A percentile compares a stretch with the other conserved stretches of the same genome.
Conservation (phyloP, 2,329 filamentous ascomycete species). For the Hansfordia pulvinata region DNA sequence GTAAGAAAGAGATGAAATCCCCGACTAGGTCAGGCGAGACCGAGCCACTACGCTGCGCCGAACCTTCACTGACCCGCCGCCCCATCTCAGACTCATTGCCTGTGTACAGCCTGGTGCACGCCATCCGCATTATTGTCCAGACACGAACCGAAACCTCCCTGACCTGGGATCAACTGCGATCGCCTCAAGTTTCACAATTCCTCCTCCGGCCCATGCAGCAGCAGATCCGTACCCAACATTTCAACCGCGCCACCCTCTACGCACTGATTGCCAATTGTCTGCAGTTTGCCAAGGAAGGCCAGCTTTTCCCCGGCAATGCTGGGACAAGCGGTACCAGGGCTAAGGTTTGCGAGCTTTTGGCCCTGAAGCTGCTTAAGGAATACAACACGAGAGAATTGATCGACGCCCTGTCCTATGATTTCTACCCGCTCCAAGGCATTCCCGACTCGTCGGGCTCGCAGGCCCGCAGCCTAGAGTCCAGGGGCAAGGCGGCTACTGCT, state of each 20-base stretch:
- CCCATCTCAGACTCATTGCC: slow-evolving; percentile 59
- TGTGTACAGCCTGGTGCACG: slow-evolving; percentile 81
- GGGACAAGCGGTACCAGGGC: slow-evolving; percentile 75
- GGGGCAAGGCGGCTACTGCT: slow-evolving; percentile 41
- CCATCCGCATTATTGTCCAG: slow-evolving; percentile 73
- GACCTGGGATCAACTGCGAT: slow-evolving; percentile 87
- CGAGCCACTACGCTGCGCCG: not conserved
- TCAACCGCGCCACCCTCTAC: slow-evolving; percentile 76
- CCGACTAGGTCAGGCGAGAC: not conserved
- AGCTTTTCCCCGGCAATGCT: slow-evolving; percentile 69
- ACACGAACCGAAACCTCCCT: slow-evolving; percentile 82
- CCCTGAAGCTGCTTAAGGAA: slow-evolving; percentile 80
- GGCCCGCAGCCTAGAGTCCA: slow-evolving; percentile 19
- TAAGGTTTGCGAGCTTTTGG: slow-evolving; percentile 79
- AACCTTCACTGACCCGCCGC: not conserved
- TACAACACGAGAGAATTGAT: slow-evolving; percentile 83
- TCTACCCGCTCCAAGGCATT: slow-evolving; percentile 79
- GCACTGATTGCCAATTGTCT: slow-evolving; percentile 87
- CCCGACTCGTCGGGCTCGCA: slow-evolving; percentile 28
- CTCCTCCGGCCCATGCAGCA: slow-evolving; percentile 91
- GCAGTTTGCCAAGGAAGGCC: slow-evolving; percentile 81
- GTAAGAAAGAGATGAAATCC: too few relatives aligned
- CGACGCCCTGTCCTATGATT: slow-evolving; percentile 89
- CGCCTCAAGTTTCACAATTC: slow-evolving; percentile 93
- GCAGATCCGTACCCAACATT: slow-evolving; percentile 70